Evolutionary conservation across 805 yeast genomes (phyloP), one percentile per base, ranked within the genome.

Genomic region (Isabelozyma heimii): DNA sequence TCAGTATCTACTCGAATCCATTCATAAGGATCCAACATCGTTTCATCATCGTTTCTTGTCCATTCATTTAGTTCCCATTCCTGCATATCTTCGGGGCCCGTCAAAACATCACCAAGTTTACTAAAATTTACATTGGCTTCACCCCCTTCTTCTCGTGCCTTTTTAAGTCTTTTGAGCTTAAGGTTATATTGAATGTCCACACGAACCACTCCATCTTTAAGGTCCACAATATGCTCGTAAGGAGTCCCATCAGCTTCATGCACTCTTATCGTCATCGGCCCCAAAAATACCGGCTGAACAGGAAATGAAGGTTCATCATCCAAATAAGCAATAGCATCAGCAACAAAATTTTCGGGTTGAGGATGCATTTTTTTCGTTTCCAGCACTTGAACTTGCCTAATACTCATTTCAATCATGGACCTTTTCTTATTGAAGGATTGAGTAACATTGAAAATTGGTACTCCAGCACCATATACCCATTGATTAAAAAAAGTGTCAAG

Each of bases 231-330:
- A 64, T 94, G 99, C 61, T 94, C 99, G 62, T 94, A 94, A 0
- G 99, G 99, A 0, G 98, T 90, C 8, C 99, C 99, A 66, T 94
- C 98, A 0, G 97, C 95, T 61, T 94, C 99, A 63, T 94, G 99
- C 37, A 94, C 91, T 59, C 99, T 76, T 37, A 94, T 89, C 0
- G 99, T 94, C 88, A 94, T 89, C 0, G 98, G 97, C 0, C 99
- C 99, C 0, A 89, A 80, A 60, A 91, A 89, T 2, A 84, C 78
- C n/a, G 69, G 64, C 40, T 76, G 83, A 0, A 72, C 64, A 6
- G 72, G 72, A 42, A 55, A 63, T 0, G 58, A 43, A 5, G 72
- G 73, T 40, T 75, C 79, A 15, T 71, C 73, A 43, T 79, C 80
- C 13, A 77, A 53, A 37, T 70, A 59, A 4, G 71, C 58, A 8